Evolutionary conservation across 768 basidiomycete species (phyloP), one percentile per base, ranked within the genome.

Genomic region (Pleurotus giganteus): DNA sequence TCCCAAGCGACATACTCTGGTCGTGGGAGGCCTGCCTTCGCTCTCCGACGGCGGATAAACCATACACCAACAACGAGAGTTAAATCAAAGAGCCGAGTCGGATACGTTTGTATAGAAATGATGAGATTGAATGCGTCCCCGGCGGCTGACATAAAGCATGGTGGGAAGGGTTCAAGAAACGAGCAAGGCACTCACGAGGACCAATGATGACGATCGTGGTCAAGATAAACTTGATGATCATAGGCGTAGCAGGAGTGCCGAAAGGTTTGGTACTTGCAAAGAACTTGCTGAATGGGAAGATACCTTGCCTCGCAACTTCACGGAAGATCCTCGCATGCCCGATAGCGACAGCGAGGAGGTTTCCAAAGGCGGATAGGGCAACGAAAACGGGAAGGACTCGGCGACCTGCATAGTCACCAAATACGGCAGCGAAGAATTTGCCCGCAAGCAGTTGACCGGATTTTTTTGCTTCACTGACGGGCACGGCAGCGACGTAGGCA

Each of bases 301-400:
- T 66, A 9, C 80, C 80, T 66, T 82, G 79, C 45, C 81, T 70
- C 12, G 75, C 80, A 28, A 79, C 69, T 63, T 83, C 81, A 21
- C 79, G 74, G 26, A 81, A 68, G 43, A 80, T 66, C 34, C 80
- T 72, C 12, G 76, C 67, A 63, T 77, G 66, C 6, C 74, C 77
- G 52, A 79, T 67, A 36, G 71, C 59, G 19, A 69, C 63, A 5
- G 69, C 65, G 0, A 75, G 56, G 23, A 79, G 58, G 51, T 73
- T 78, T 3, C 76, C 74, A 31, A 76, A 68, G 29, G 73, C 71
- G 43, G 67, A 74, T 21, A 77, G 62, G 9, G 71, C 73, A 17
- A 77, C 65, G 43, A 73, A 67, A 13, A 72, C 69, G 55, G 69
- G 68, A 39, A 74, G 66, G 2, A 73, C 71, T 45, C 69, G 63